Evolutionary conservation across 495 filamentous ascomycete species (phyloP), one percentile per base, ranked within the genome.

Genomic region (Podospora appendiculata): DNA sequence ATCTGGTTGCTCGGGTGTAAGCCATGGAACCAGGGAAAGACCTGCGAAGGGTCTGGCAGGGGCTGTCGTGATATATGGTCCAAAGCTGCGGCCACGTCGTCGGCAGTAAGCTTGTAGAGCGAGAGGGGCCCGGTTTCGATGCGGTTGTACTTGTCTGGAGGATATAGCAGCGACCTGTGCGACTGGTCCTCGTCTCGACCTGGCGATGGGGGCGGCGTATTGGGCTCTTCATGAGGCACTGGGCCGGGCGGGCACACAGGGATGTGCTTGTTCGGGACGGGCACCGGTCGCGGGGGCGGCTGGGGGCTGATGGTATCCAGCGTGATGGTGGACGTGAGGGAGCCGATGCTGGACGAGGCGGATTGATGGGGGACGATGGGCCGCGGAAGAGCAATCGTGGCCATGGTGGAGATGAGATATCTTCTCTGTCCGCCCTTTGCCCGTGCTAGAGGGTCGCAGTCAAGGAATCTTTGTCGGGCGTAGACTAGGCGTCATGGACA

Each of bases 1-100:
- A 95, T 76, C 41, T 88, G 83, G 60, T 97, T 98, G 49, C 83
- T 80, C 4, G 86, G 83, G 58, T 97, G 92, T n/a, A 97, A 70
- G 17, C 93, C 93, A 72, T 98, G 93, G 8, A 96, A 77, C 93
- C 93, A 98, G n/a, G 93, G 93, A 60, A 96, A 98, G 58, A 96
- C 85, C 54, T 81, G 77, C 9, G 81, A 75, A 1, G 94, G 84
- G 53, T 95, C 87, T 8, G 93, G 92, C 18, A 96, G 68, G 10
- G 87, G 82, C 58, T 94, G 89, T 4, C 81, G 77, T 0, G 91
- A 79, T 51, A 80, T 67, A 54, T 91, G 79, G 54, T 91, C 81
- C 8, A 96, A 57, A 3, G 92, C 88, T 10, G 83, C 79, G 14
- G 80, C 79, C 34, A 96, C 75, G 7, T 74, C 79, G 18, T 71